Conservation (phyloP, 495 filamentous ascomycete genomes). For the Hypoxylon rickii region DNA sequence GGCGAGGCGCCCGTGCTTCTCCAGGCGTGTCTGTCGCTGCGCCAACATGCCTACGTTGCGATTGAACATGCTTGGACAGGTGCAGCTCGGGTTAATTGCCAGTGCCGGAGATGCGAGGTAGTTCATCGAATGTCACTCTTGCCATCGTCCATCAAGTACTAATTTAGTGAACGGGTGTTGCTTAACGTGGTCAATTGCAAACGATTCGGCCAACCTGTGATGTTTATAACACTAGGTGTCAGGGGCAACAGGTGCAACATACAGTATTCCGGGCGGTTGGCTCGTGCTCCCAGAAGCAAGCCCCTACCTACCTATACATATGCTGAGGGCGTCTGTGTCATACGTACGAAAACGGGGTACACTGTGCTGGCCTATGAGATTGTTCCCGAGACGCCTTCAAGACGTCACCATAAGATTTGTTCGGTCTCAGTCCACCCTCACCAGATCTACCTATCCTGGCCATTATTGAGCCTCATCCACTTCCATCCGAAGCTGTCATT, state of each 20-base stretch:
- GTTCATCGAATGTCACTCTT: slow-evolving; percentile 4
- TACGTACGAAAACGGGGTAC: too few species aligned
- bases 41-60: slow-evolving; percentile 11
- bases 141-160: background rate
- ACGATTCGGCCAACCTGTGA: too few species aligned
- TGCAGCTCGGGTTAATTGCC: slow-evolving; percentile 9
- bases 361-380: too few species aligned
- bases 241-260: too few species aligned
- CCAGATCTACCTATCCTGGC: slow-evolving; percentile 2
- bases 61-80: background rate
- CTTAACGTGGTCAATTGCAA: too few species aligned
- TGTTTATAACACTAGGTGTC: too few species aligned
- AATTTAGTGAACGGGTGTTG: background rate
- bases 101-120: too few species aligned
- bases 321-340: too few species aligned
- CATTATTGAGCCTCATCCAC: slow-evolving; percentile 10
- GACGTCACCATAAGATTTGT: background rate
- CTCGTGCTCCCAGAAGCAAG: too few species aligned
- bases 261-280: too few species aligned
- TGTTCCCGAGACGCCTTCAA: too few species aligned
- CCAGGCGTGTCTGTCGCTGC: slow-evolving; percentile 2
- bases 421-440: background rate
- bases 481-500: background rate
- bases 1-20: slow-evolving; percentile 1
- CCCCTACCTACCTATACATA: too few species aligned